These are phyloP conservation scores for Pseudogymnoascus sp. DNA, from an alignment of 2,329 filamentous ascomycete genomes.

Conservation along the genomic window DNA sequence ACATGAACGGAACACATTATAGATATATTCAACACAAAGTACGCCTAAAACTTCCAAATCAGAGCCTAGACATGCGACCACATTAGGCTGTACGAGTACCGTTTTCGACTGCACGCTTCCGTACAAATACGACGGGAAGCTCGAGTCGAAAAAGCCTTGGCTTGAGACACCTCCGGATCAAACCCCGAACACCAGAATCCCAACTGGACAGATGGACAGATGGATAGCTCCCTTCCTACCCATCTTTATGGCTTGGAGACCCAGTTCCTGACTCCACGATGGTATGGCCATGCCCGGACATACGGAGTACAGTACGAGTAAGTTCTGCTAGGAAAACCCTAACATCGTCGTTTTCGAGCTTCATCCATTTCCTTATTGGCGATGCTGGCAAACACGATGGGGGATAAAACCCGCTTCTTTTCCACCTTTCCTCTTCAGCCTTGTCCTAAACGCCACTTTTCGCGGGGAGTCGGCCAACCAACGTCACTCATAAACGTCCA, in stretches of 20 bases:
- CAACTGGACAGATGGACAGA: neutral
- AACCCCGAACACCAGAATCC: neutral
- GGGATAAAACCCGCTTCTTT: neutral
- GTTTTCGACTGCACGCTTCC: neutral
- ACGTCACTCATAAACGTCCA: constrained; percentile 3
- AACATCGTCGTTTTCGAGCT: neutral
- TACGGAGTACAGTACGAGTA: neutral
- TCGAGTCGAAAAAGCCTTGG: neutral
- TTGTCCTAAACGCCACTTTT: constrained; percentile 5
- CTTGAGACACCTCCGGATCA: neutral
- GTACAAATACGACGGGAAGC: neutral
- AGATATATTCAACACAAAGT: neutral
- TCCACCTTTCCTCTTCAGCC: constrained; percentile 4
- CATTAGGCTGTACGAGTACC: neutral
- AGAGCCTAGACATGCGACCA: neutral
- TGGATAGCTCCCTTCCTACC: neutral
- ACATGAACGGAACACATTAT: neutral
- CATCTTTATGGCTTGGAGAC: neutral
- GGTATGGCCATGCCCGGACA: neutral
- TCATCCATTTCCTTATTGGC: constrained; percentile 2
- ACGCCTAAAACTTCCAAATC: neutral
- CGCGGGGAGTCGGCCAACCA: constrained; percentile 4
- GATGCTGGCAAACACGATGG: neutral
- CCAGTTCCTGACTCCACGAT: neutral
- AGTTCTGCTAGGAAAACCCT: neutral